These are phyloP conservation scores for Sporothrix humicola DNA, from an alignment of 2,329 filamentous ascomycete species.

Conservation along the genomic window DNA sequence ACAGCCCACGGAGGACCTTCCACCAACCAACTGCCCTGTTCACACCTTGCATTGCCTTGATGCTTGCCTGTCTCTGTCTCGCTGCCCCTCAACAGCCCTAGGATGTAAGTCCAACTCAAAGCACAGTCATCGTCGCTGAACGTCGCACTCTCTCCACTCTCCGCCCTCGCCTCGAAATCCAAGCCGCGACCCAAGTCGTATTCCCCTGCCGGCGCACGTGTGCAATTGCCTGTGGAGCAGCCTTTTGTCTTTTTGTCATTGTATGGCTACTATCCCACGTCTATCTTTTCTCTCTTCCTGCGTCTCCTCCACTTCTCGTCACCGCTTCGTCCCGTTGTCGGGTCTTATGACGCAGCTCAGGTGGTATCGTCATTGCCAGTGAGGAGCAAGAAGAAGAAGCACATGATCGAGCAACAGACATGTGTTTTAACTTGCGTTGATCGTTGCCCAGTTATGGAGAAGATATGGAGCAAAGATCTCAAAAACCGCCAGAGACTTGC, in stretches of 20 bases:
- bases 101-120: too few species aligned
- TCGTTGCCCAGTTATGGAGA: too few species aligned
- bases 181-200: neutral
- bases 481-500: too few species aligned
- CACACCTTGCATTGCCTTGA: neutral
- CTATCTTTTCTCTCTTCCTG: neutral
- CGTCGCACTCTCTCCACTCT: too few species aligned
- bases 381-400: neutral
- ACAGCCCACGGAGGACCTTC: neutral
- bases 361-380: neutral
- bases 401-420: neutral
- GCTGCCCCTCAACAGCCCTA: neutral
- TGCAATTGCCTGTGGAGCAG: neutral
- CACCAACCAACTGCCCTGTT: neutral
- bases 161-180: neutral
- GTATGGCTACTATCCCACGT: neutral
- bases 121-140: too few species aligned
- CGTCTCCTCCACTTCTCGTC: neutral
- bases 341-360: slow-evolving; percentile 22
- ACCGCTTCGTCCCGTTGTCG: neutral
- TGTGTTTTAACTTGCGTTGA: too few species aligned
- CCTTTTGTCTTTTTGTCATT: neutral
- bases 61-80: too few species aligned
- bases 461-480: too few species aligned
- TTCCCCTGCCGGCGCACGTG: neutral